A percentile compares a stretch with the other conserved stretches of the same genome.
These are phyloP conservation scores for Candida nanaspora DNA, from an alignment of 805 yeast species.

Conservation along the genomic window DNA sequence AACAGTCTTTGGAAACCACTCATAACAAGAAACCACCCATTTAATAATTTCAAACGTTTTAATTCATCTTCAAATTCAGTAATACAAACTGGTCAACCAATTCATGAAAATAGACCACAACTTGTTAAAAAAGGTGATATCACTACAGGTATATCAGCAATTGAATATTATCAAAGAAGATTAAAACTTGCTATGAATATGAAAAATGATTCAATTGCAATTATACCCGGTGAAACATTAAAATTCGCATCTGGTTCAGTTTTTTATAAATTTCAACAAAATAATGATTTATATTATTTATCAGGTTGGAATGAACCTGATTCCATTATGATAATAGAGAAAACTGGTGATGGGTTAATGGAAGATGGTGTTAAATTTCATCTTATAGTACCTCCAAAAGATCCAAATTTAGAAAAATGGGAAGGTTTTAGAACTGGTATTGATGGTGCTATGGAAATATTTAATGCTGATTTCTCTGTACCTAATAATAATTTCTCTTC, in stretches of 20 bases:
- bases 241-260: constrained; percentile 88
- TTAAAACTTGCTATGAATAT: constrained; percentile 46
- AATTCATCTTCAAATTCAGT: no score
- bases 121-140: constrained; percentile 67
- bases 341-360: constrained; percentile 34
- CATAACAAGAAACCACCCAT: no score
- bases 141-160: constrained; percentile 81
- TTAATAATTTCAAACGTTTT: no score
- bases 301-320: constrained; percentile 94
- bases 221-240: constrained; percentile 63
- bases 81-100: constrained; percentile 79
- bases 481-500: constrained; percentile 37
- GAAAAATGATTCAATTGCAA: constrained; percentile 60
- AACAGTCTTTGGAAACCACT: no score
- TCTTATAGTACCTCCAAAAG: constrained; percentile 81
- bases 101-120: constrained; percentile 78
- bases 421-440: constrained; percentile 90
- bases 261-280: constrained; percentile 87
- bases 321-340: constrained; percentile 61
- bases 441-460: constrained; percentile 71
- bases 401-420: constrained; percentile 80
- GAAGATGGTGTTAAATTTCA: constrained; percentile 56
- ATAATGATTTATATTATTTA: constrained; percentile 77
- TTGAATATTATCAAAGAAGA: constrained; percentile 76
- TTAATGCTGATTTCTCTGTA: constrained; percentile 77